Base-by-base conservation (phyloP, 306 rosid species). In the Vigna angularis region DNA sequence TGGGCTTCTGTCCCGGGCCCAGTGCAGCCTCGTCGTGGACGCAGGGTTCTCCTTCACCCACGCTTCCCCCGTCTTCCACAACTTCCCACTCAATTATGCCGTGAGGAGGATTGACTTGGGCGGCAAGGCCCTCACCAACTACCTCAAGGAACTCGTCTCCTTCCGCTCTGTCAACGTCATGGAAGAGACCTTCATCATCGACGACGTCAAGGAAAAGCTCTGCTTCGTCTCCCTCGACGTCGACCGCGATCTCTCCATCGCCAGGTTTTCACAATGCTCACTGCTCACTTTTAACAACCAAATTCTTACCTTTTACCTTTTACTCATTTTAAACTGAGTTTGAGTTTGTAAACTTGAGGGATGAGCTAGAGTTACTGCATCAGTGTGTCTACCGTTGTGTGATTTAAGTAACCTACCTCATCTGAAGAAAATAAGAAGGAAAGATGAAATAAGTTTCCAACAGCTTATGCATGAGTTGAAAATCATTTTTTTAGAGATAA, bases 31-130 rank as follows among this genome's bases (percentile, higher is more conserved):
- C 28, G 98, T 94, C 6, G 95, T 94, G 2, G 98, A 94, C 48
- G 91, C 81, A n/a, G 98, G 98, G 1, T 94, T 94, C 82, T 94
- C 98, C 0, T 90, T 94, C 81, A 92, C 97, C 0, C 98, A 92
- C 57, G 97, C 95, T 9, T 86, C 93, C 0, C 98, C 97, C 0
- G 98, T 94, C 9, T 88, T 94, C 55, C 97, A 94, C 81, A 94
- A 94, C 74, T 94, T 94, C 71, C 82, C 95, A 0, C 79, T 92
- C 55, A 92, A 90, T 49, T 92, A 92, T 59, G 98, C 85, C 3
- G 97, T 81, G 0, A 92, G 88, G 86, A 76, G 98, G 10, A 88
- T 95, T 52, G 98, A 95, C 52, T 68, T 95, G 64, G 98, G 98
- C 14, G 98, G 98, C 11, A 94, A 94, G 63, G 98, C 97, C 0